A percentile compares a stretch with the other conserved stretches of the same genome.
These are phyloP conservation scores for Penicillium coffeae DNA, from an alignment of 495 filamentous ascomycete species.

Conservation along the genomic window DNA sequence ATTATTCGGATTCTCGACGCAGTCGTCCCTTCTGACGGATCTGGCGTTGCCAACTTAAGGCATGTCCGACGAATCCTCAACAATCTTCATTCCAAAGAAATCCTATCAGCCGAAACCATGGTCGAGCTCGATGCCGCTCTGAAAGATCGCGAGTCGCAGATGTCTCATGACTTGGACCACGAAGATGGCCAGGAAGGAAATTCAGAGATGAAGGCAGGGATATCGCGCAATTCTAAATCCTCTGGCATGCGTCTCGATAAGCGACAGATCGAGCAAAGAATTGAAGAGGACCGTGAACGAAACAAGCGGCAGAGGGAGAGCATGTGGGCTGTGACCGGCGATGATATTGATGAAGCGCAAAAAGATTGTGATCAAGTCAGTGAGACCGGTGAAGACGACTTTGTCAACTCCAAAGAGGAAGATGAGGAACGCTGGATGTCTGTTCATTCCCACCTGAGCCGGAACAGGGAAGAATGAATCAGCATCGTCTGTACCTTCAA, in stretches of 20 bases:
- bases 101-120: constrained; percentile 65
- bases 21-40: constrained; percentile 75
- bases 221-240: constrained; percentile 28
- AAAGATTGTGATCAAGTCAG: constrained; percentile 76
- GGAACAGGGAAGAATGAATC: neutral
- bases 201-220: constrained; percentile 25
- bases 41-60: constrained; percentile 89
- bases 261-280: constrained; percentile 85
- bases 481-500: no score
- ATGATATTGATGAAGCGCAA: constrained; percentile 58
- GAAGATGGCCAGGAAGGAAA: constrained; percentile 28
- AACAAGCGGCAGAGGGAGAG: constrained; percentile 87
- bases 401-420: constrained; percentile 68
- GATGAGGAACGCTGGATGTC: constrained; percentile 48
- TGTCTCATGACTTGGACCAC: constrained; percentile 35
- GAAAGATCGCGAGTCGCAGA: constrained; percentile 62
- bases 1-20: constrained; percentile 85
- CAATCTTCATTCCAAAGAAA: constrained; percentile 60
- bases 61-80: constrained; percentile 79
- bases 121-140: constrained; percentile 75
- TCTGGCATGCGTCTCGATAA: constrained; percentile 63
- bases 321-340: constrained; percentile 76
- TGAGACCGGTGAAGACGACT: constrained; percentile 81
- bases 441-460: neutral
- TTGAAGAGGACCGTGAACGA: constrained; percentile 93